Base-by-base conservation (phyloP, 192 early-diverging fungal genomes). In the Paraglomus occultum region DNA sequence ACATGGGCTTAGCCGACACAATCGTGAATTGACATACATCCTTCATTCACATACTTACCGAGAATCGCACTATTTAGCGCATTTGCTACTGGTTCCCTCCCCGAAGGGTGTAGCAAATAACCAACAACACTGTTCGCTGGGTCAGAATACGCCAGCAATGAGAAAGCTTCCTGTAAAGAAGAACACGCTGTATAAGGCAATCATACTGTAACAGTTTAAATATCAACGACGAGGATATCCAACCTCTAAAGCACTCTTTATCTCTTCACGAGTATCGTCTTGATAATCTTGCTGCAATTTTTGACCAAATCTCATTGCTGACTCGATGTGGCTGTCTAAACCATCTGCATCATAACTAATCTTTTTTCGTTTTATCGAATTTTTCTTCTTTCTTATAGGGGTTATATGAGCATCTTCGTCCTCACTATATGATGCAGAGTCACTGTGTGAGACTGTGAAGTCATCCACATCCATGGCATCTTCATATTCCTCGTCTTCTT, bases 81-180 rank as follows among this genome's bases (percentile, higher is more conserved):
- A 45, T 77, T 79, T 6, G 90, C 90, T 46, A 94, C 74, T 9
- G 79, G 73, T 64, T 85, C 77, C 17, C 90, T 82, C 5, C 75
- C 78, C 23, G 71, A 66, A 6, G 79, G 72, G 55, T 87, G 84
- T 10, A 90, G 74, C 55, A 88, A 69, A 64, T 79, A 75, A 14
- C 79, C 69, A 20, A 86, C 71, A 18, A 76, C 77, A 67, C 82
- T 83, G 49, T 79, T 48, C 17, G 72, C 74, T 6, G 85, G 79
- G 40, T 92, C 84, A 10, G 83, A 67, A 52, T 93, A 92, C 2
- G 91, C 89, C 23, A 92, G 74, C 31, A 93, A 76, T 9, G 90
- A 87, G 67, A 93, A 91, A 4, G 86, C 75, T 51, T 89, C 84
- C 73, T 85, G 75, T 52, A 83, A 63, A 61, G 17, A 39, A 69